These are phyloP conservation scores for Lasiodiplodia sp. DNA, from an alignment of 2,329 filamentous ascomycete genomes.

Conservation along the genomic window DNA sequence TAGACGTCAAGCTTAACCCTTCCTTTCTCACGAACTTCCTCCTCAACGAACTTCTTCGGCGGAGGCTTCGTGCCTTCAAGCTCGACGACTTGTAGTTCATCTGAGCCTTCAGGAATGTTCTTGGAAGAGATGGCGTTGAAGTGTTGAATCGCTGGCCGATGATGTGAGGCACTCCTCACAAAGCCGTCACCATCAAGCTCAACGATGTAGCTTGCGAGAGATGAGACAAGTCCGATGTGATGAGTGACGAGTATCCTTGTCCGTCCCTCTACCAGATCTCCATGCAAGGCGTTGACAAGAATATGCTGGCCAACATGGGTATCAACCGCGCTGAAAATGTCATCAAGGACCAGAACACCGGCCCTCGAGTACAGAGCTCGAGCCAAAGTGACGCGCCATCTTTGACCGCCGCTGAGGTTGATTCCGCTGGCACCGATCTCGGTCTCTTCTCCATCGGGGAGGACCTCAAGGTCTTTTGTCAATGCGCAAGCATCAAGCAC, in stretches of 20 bases:
- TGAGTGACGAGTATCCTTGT: slow-evolving; percentile 18
- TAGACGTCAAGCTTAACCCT: slow-evolving; percentile 85
- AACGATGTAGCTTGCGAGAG: not conserved
- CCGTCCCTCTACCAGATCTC: not conserved
- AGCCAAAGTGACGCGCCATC: slow-evolving; percentile 82
- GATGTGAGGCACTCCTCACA: too few species aligned
- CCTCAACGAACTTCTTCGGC: slow-evolving; percentile 47
- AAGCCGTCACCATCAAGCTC: not conserved
- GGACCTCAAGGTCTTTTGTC: slow-evolving; percentile 79
- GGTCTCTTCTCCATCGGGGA: slow-evolving; percentile 80
- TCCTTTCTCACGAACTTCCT: slow-evolving; percentile 71
- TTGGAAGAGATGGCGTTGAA: too few species aligned
- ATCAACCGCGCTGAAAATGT: slow-evolving; percentile 81
- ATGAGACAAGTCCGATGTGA: slow-evolving; percentile 1
- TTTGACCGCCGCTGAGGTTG: slow-evolving; percentile 77
- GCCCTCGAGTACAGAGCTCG: slow-evolving; percentile 81
- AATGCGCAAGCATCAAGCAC: slow-evolving; percentile 81
- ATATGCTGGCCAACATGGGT: slow-evolving; percentile 43
- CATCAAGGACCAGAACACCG: slow-evolving; percentile 78
- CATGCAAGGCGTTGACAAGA: slow-evolving; percentile 25
- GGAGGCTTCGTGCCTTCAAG: slow-evolving; percentile 64
- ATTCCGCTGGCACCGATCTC: slow-evolving; percentile 91
- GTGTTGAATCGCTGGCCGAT: slow-evolving; percentile 41
- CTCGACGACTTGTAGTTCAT: slow-evolving; percentile 45
- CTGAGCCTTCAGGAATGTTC: too few species aligned